Evolutionary conservation across 2,329 filamentous ascomycete genomes (phyloP).

Genomic region (Fusarium chuoi): DNA sequence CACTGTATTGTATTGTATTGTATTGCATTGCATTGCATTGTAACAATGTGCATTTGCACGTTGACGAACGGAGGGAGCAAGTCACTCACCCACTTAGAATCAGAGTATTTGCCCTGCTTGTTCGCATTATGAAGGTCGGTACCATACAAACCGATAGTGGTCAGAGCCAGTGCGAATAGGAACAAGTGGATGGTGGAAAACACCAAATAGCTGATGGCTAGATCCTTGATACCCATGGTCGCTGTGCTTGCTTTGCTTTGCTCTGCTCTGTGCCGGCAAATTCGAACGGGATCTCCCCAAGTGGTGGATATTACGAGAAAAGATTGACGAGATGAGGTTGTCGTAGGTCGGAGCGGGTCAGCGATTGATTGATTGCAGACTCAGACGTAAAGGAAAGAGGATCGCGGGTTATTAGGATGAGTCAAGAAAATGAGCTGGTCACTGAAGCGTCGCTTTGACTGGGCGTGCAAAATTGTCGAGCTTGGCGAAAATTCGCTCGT

Average conservation of each 20-base stretch:
- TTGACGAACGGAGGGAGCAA: background rate
- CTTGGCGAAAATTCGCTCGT: background rate
- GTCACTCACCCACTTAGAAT: constrained; percentile 75
- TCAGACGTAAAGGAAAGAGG: background rate
- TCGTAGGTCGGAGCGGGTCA: constrained; percentile 6
- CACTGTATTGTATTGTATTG: background rate
- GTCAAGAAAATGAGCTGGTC: background rate
- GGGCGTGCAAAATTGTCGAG: background rate
- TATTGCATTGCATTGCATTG: background rate
- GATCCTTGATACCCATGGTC: constrained; percentile 58
- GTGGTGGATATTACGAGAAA: background rate
- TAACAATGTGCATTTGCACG: background rate
- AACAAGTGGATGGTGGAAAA: constrained; percentile 75
- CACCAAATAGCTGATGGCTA: constrained; percentile 60
- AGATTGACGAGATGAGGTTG: constrained; percentile 8
- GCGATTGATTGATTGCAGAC: background rate
- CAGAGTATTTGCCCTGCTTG: constrained; percentile 60
- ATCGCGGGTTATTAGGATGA: background rate
- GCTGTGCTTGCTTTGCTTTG: background rate
- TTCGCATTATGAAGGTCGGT: constrained; percentile 69
- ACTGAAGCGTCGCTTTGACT: constrained; percentile 11
- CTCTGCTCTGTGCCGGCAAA: background rate
- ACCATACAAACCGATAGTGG: constrained; percentile 83
- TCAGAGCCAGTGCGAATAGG: constrained; percentile 80
- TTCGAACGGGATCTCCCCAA: background rate